phyloP scores from a whole-genome alignment of 202 grass and related monocot species.

The Carex arenaria region DNA sequence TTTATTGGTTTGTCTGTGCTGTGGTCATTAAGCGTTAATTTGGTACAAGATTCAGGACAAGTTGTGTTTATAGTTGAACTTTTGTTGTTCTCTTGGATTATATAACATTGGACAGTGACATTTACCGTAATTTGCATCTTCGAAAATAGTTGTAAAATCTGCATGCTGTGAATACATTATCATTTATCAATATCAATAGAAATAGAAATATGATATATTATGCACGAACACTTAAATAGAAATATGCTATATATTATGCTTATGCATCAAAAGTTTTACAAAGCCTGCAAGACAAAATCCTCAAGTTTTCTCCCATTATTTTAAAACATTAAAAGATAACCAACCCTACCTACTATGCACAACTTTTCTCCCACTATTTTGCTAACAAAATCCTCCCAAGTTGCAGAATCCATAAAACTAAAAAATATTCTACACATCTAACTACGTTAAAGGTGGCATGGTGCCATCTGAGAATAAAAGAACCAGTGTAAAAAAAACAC shows the following conservation, averaged over 20 bases:
- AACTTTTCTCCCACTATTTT: not conserved
- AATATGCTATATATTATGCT: conserved; percentile 2
- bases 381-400: not conserved
- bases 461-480: not conserved
- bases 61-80: not conserved
- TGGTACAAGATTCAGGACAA: not conserved
- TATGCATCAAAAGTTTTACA: conserved; percentile 8
- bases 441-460: not conserved
- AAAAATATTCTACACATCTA: conserved; percentile 9
- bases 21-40: not conserved
- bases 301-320: too few species aligned
- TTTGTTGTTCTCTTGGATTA: not conserved
- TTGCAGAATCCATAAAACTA: conserved; percentile 5
- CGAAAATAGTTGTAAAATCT: too few species aligned
- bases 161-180: too few species aligned
- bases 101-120: not conserved
- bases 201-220: too few species aligned
- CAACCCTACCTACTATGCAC: not conserved
- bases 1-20: not conserved
- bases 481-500: conserved; percentile 6
- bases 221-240: not conserved
- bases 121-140: not conserved
- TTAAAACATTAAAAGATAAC: not conserved
- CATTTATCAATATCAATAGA: too few species aligned
- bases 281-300: not conserved